Conservation (phyloP, 2,329 filamentous ascomycete species). For the Pleurostoma richardsiae region DNA sequence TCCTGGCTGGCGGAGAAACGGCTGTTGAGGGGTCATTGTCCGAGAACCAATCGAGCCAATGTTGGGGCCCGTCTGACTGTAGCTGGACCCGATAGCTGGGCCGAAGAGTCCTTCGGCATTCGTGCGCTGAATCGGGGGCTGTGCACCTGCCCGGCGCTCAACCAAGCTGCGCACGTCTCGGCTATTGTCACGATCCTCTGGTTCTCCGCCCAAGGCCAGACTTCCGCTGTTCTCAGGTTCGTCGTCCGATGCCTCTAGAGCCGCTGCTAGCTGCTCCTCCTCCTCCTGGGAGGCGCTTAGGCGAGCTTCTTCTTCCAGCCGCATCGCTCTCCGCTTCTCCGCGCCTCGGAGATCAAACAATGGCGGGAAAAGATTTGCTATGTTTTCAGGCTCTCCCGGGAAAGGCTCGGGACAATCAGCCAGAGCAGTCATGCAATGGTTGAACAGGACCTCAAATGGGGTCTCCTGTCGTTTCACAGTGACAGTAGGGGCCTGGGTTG, state of each 20-base stretch:
- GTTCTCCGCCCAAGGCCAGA: slow-evolving; percentile 85
- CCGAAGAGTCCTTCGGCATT: slow-evolving; percentile 50
- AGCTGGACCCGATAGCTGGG: slow-evolving; percentile 42
- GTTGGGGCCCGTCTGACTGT: slow-evolving; percentile 42
- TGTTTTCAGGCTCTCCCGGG: slow-evolving; percentile 13
- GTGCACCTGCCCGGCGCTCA: slow-evolving; percentile 62
- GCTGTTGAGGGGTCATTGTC: slow-evolving; percentile 72
- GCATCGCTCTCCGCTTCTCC: slow-evolving; percentile 72
- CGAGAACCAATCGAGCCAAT: slow-evolving; percentile 60
- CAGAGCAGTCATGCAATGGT: slow-evolving; percentile 9
- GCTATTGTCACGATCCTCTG: slow-evolving; percentile 67
- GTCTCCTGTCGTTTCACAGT: slow-evolving; percentile 1
- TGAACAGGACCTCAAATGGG: slow-evolving; percentile 5
- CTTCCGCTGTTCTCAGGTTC: slow-evolving; percentile 78
- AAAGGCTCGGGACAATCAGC: slow-evolving; percentile 11
- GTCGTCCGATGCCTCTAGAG: slow-evolving; percentile 56
- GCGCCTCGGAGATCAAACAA: slow-evolving; percentile 81
- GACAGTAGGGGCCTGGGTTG: slow-evolving; percentile 10
- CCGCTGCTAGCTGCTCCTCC: slow-evolving; percentile 25
- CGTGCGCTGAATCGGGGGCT: slow-evolving; percentile 70
- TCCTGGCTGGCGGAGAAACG: slow-evolving; percentile 60
- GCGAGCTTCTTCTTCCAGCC: slow-evolving; percentile 61
- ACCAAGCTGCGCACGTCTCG: slow-evolving; percentile 47
- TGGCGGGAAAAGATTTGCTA: slow-evolving; percentile 46
- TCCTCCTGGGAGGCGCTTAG: slow-evolving; percentile 43